phyloP scores from a whole-genome alignment of 31 red algal species.

The Endocladia muricata region DNA sequence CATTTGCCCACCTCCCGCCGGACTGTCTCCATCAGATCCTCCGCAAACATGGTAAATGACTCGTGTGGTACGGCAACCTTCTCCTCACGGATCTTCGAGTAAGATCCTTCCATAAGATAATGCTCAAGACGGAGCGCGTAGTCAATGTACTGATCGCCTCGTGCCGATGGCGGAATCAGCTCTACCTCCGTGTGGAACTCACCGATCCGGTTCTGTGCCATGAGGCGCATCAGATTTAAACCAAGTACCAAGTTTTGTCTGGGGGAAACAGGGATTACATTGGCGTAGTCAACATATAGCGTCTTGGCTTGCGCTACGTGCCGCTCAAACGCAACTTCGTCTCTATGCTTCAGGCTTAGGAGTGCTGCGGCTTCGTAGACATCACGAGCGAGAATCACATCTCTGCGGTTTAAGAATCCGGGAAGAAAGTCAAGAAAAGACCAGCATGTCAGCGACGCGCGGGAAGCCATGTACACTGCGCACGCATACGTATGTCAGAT shows the following conservation, averaged over 20 bases:
- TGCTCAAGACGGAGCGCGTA: conserved; percentile 87
- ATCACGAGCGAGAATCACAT: conserved; percentile 66
- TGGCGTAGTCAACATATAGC: conserved; percentile 70
- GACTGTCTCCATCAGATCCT: conserved; percentile 70
- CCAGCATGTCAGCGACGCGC: not conserved
- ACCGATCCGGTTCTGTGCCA: conserved; percentile 88
- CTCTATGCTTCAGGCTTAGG: conserved; percentile 55
- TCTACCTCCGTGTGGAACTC: conserved; percentile 97
- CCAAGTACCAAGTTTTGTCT: conserved; percentile 68
- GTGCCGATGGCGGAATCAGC: conserved; percentile 54
- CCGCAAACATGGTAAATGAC: conserved; percentile 73
- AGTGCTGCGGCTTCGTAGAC: conserved; percentile 70
- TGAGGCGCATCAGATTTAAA: conserved; percentile 87
- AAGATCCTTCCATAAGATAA: conserved; percentile 87
- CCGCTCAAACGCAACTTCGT: conserved; percentile 76
- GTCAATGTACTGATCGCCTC: conserved; percentile 53
- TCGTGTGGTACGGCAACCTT: conserved; percentile 55
- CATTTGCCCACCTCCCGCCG: conserved; percentile 81
- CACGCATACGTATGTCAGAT: not conserved
- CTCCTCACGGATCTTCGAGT: conserved; percentile 74
- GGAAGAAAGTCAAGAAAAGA: not conserved
- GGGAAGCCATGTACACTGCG: not conserved
- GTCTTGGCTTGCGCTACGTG: conserved; percentile 82
- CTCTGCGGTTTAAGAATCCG: conserved; percentile 22
- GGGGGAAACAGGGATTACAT: conserved; percentile 35